Percentiles rank a stretch among this genome's conserved stretches.
Conservation (phyloP, 345 rosid species). For the Alliaria petiolata region DNA sequence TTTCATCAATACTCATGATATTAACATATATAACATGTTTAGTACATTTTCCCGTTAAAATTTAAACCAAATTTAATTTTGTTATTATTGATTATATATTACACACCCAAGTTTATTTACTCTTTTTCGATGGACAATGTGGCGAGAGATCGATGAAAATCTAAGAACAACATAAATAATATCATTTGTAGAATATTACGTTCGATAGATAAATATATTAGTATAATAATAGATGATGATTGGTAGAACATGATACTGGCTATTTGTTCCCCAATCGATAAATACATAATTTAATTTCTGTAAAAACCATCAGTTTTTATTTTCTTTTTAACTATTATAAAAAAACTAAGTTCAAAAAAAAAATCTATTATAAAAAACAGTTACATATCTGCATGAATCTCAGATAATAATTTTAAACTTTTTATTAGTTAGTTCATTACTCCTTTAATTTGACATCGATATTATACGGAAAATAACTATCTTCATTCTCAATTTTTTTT, state of each 20-base stretch:
- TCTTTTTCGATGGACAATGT: neutral
- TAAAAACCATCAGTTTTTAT: neutral
- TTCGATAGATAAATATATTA: neutral
- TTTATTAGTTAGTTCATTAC: neutral
- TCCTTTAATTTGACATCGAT: neutral
- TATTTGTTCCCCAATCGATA: neutral
- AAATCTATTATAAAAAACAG: too few species aligned
- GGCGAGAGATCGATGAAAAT: neutral
- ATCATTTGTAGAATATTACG: neutral
- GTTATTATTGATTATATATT: neutral
- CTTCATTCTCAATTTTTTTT: neutral
- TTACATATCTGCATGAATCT: neutral
- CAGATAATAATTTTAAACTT: neutral
- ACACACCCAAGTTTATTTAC: neutral
- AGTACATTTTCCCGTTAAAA: neutral
- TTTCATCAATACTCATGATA: neutral
- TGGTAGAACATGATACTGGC: neutral
- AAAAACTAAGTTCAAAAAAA: too few species aligned
- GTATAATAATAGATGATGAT: neutral
- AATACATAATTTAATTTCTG: neutral
- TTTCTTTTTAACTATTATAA: neutral
- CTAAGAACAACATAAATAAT: neutral
- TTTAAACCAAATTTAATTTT: neutral
- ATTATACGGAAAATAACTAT: neutral
- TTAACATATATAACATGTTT: neutral